phyloP scores from a whole-genome alignment of 495 filamentous ascomycete species.

The Xylaria flabelliformis region DNA sequence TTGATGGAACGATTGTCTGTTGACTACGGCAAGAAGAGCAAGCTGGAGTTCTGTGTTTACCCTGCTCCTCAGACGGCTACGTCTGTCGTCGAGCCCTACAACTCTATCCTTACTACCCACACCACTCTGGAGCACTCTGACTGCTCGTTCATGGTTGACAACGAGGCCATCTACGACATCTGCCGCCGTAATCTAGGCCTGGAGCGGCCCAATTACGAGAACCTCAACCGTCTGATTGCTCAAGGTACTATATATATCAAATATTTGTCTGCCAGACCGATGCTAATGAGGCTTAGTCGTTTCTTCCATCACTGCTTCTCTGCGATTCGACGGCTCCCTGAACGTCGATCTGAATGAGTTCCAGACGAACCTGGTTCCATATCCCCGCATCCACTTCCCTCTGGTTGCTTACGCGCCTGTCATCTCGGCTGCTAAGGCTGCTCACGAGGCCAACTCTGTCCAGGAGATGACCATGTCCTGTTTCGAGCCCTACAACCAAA shows the following conservation, averaged over 20 bases:
- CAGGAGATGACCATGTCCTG: conserved; percentile 89
- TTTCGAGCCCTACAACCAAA: conserved; percentile 85
- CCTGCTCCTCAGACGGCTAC: conserved; percentile 95
- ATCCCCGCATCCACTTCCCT: conserved; percentile 99
- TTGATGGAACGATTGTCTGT: conserved; percentile 97
- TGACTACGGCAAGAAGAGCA: conserved; percentile 99
- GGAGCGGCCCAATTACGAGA: conserved; percentile 95
- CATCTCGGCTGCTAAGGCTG: conserved; percentile 89
- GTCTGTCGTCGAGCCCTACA: conserved; percentile 98
- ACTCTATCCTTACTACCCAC: conserved; percentile 98
- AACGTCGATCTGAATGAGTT: conserved; percentile 99
- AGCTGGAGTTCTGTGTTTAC: conserved; percentile 99
- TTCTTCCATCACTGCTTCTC: conserved; percentile 96
- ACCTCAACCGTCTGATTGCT: conserved; percentile 97
- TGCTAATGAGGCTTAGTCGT: conserved; percentile 67
- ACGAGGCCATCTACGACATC: conserved; percentile 99
- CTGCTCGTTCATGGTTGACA: conserved; percentile 99
- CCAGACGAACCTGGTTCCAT: conserved; percentile 99
- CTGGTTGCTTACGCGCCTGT: conserved; percentile 95
- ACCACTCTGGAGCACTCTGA: conserved; percentile 99
- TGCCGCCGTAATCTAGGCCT: conserved; percentile 97
- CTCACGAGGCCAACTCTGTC: conserved; percentile 93
- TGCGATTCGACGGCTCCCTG: conserved; percentile 97
- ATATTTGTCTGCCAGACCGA: conserved; percentile 18
- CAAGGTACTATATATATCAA: conserved; percentile 66